A percentile compares a stretch with the other conserved stretches of the same genome.
Evolutionary conservation across 257 asterid genomes (phyloP).

Genomic region (Prunella vulgaris): DNA sequence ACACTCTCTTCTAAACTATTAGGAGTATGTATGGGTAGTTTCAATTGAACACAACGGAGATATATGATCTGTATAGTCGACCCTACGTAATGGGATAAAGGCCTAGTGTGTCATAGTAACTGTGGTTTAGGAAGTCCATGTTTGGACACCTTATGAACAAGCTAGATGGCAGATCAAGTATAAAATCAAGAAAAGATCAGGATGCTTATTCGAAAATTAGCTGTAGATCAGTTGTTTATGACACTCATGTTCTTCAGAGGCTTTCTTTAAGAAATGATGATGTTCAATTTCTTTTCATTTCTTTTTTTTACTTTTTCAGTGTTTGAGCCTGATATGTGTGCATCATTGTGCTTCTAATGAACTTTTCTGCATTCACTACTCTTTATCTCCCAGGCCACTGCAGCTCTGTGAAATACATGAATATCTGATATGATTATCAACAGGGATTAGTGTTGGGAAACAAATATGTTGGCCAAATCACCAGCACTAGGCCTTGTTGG

Average conservation of each 20-base stretch:
- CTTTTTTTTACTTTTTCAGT: background rate
- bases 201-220: background rate
- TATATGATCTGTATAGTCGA: background rate
- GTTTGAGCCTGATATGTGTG: background rate
- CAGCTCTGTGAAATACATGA: background rate
- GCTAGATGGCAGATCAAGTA: background rate
- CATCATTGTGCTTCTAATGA: background rate
- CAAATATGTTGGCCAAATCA: conserved; percentile 35
- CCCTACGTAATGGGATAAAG: background rate
- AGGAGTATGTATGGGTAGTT: background rate
- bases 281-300: background rate
- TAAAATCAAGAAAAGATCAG: background rate
- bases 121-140: background rate
- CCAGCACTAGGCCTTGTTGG: conserved; percentile 30
- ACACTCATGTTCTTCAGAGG: background rate
- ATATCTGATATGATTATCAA: background rate
- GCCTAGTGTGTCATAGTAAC: background rate
- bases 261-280: background rate
- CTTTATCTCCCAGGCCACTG: background rate
- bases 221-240: background rate
- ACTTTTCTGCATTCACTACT: background rate
- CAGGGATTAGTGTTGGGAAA: background rate
- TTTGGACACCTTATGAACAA: background rate
- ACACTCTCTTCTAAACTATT: background rate
- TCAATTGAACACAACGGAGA: background rate